Evolutionary conservation across 2,329 filamentous ascomycete genomes (phyloP).

Genomic region (Fusarium liriodendri): DNA sequence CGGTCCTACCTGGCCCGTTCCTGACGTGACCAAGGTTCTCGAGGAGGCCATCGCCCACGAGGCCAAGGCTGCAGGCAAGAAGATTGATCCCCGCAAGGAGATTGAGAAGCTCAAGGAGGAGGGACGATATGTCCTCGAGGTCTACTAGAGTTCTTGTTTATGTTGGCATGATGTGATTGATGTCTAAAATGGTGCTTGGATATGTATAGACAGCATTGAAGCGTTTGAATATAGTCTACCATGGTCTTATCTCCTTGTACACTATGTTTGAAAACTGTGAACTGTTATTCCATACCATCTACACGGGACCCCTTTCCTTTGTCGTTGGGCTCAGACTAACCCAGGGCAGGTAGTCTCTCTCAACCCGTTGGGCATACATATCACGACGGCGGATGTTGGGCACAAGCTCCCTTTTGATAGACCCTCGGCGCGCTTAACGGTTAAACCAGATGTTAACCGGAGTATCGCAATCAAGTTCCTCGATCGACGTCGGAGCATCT

Average conservation of each 20-base stretch:
- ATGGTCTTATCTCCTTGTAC: not conserved
- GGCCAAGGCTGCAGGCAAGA: constrained; percentile 76
- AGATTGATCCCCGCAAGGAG: constrained; percentile 87
- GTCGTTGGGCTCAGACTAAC: not conserved
- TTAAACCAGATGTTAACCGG: not conserved
- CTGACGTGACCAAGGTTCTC: constrained; percentile 92
- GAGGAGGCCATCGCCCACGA: constrained; percentile 90
- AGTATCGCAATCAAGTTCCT: not conserved
- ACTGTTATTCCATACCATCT: not conserved
- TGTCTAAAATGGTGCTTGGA: constrained; percentile 35
- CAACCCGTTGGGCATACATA: not conserved
- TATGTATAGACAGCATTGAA: constrained; percentile 40
- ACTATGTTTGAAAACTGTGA: not conserved
- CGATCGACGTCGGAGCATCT: not conserved
- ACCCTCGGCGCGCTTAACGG: not conserved
- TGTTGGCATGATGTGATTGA: constrained; percentile 18
- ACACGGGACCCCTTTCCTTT: not conserved
- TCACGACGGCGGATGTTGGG: not conserved
- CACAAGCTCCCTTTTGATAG: not conserved
- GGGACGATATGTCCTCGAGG: constrained; percentile 93
- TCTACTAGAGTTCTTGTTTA: constrained; percentile 72
- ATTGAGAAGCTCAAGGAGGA: constrained; percentile 98
- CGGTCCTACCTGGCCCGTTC: constrained; percentile 97
- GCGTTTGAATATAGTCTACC: constrained; percentile 34
- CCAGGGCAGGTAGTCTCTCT: not conserved